phyloP scores from a whole-genome alignment of 225 moss, liverwort and hornwort species.

The Polytrichum commune region DNA sequence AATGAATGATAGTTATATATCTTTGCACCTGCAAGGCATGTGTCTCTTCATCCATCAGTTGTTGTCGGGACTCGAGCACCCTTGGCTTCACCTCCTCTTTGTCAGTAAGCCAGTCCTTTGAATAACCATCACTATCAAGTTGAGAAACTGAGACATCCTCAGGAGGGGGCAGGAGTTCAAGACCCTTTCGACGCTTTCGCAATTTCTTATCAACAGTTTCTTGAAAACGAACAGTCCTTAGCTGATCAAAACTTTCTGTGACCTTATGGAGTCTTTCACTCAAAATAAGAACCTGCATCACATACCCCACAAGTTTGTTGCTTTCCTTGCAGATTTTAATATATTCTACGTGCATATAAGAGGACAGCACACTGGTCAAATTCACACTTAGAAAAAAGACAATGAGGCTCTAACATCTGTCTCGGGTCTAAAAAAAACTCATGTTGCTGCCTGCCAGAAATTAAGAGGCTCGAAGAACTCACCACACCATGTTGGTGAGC shows the following conservation, averaged over 20 bases:
- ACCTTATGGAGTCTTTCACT: constrained; percentile 87
- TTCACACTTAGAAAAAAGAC: too few relatives aligned
- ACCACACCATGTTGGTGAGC: constrained; percentile 99
- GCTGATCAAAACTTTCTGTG: constrained; percentile 81
- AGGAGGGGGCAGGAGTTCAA: constrained; percentile 44
- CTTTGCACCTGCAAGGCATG: constrained; percentile 68
- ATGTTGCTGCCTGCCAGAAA: constrained; percentile 3
- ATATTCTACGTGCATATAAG: too few relatives aligned
- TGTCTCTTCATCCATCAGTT: constrained; percentile 81
- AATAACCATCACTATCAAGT: constrained; percentile 37
- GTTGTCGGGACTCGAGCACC: constrained; percentile 64
- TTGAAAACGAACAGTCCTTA: constrained; percentile 78
- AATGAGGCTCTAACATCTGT: neutral
- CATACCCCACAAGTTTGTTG: too few relatives aligned
- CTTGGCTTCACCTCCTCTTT: constrained; percentile 36
- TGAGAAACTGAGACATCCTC: constrained; percentile 32
- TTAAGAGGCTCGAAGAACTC: constrained; percentile 27
- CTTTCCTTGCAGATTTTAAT: too few relatives aligned
- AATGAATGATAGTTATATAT: too few relatives aligned
- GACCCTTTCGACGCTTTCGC: constrained; percentile 73
- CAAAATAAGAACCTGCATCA: constrained; percentile 73
- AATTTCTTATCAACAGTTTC: constrained; percentile 83
- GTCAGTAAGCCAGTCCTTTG: constrained; percentile 43
- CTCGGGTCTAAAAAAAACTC: too few relatives aligned
- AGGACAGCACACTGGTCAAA: too few relatives aligned